Conservation (phyloP, 1,284 basidiomycete species). For the Malassezia japonica region DNA sequence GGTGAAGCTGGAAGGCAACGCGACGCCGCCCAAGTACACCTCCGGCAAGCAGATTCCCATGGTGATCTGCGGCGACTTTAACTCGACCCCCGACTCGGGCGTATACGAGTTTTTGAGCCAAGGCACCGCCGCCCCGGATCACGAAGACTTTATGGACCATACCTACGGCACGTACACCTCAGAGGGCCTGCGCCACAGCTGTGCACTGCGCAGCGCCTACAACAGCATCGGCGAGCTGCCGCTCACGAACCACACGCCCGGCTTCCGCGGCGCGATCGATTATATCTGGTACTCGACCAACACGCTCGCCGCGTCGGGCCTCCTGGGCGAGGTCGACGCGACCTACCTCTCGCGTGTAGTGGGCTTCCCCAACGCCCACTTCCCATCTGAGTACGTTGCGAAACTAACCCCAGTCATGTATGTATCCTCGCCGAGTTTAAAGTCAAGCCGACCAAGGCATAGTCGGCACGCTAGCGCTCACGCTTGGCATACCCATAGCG, state of each 20-base stretch:
- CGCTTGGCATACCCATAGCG: background rate
- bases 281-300: slow-evolving; percentile 83
- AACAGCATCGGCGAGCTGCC: slow-evolving; percentile 52
- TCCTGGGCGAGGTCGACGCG: slow-evolving; percentile 79
- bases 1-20: slow-evolving; percentile 46
- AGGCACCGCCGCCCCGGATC: slow-evolving; percentile 59
- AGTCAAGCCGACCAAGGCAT: slow-evolving; percentile 24
- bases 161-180: slow-evolving; percentile 83
- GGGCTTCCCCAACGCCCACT: slow-evolving; percentile 93
- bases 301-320: slow-evolving; percentile 70
- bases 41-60: slow-evolving; percentile 81
- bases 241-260: slow-evolving; percentile 82
- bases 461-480: background rate
- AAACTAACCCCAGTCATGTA: slow-evolving; percentile 16
- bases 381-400: slow-evolving; percentile 55
- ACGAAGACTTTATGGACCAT: slow-evolving; percentile 86
- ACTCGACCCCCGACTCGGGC: slow-evolving; percentile 75
- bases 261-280: slow-evolving; percentile 60
- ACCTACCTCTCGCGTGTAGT: slow-evolving; percentile 79
- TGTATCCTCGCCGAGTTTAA: slow-evolving; percentile 46
- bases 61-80: slow-evolving; percentile 88
- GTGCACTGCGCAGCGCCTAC: slow-evolving; percentile 78
- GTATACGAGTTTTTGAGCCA: slow-evolving; percentile 82
- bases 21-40: slow-evolving; percentile 58
- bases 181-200: slow-evolving; percentile 71